These are phyloP conservation scores for Dactylonectria macrodidyma DNA, from an alignment of 2,329 filamentous ascomycete species.

Conservation along the genomic window DNA sequence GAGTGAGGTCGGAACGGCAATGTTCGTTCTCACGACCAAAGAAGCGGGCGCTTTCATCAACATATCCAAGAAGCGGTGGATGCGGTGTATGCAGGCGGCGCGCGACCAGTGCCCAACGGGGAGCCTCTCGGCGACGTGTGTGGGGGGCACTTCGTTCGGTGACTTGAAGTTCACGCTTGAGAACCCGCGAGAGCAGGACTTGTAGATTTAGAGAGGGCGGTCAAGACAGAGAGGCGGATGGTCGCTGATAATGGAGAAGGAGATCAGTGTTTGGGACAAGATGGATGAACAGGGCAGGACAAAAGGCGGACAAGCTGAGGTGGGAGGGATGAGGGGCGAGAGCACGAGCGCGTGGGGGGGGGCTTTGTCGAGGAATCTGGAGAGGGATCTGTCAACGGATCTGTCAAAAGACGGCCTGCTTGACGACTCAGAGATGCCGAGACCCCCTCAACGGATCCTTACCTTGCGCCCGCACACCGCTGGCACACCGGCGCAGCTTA, in stretches of 20 bases:
- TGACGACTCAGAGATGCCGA: not conserved
- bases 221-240: not conserved
- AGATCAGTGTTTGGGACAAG: not conserved
- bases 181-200: constrained; percentile 29
- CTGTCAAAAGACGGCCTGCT: not conserved
- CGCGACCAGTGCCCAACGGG: constrained; percentile 65
- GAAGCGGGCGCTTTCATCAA: constrained; percentile 64
- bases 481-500: not conserved
- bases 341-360: constrained; percentile 15
- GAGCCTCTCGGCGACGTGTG: constrained; percentile 62
- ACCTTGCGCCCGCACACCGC: constrained; percentile 4
- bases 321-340: constrained; percentile 2
- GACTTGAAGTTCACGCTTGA: constrained; percentile 60
- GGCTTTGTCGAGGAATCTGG: not conserved
- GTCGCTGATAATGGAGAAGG: constrained; percentile 1
- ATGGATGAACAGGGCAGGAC: not conserved
- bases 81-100: constrained; percentile 68
- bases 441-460: not conserved
- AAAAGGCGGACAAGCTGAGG: not conserved
- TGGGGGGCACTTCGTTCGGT: constrained; percentile 63
- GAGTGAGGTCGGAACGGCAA: constrained; percentile 62
- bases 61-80: constrained; percentile 67
- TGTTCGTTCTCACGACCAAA: constrained; percentile 62
- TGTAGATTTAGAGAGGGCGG: not conserved
- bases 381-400: not conserved